These are phyloP conservation scores for Coemansia biformis DNA, from an alignment of 192 early-diverging fungal genomes.

Conservation along the genomic window DNA sequence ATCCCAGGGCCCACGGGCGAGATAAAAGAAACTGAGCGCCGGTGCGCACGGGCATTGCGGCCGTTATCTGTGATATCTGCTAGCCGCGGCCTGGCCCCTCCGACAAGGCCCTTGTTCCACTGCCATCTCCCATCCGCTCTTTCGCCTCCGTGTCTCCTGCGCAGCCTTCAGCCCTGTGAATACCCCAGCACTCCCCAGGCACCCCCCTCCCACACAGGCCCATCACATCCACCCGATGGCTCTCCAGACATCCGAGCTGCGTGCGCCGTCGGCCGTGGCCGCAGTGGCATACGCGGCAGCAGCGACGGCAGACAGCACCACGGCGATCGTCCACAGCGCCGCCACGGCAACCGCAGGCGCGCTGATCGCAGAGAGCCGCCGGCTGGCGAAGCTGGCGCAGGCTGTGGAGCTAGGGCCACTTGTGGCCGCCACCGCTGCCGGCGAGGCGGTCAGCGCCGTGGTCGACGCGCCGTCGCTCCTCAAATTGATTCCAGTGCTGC, in stretches of 20 bases:
- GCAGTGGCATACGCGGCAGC: conserved; percentile 35
- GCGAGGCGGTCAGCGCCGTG: conserved; percentile 8
- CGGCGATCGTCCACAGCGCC: conserved; percentile 5
- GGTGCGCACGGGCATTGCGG: too few species aligned
- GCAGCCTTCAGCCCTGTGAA: too few species aligned
- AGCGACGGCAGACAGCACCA: conserved; percentile 13
- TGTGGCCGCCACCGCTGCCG: conserved; percentile 1
- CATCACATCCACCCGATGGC: conserved; percentile 9
- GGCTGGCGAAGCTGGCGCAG: conserved; percentile 14
- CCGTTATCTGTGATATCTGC: too few species aligned
- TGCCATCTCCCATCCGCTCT: too few species aligned
- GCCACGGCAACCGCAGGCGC: neutral
- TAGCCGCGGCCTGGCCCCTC: too few species aligned
- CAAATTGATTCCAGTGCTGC: conserved; percentile 37
- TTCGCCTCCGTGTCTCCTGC: too few species aligned
- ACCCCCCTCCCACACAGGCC: too few species aligned
- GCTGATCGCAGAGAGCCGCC: conserved; percentile 7
- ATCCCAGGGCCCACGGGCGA: too few species aligned
- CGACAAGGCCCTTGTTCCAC: too few species aligned
- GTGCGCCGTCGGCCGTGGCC: conserved; percentile 20
- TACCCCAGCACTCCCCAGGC: too few species aligned
- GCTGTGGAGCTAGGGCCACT: conserved; percentile 17
- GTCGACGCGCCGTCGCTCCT: conserved; percentile 19
- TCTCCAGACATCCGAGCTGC: conserved; percentile 12
- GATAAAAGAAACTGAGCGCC: too few species aligned